A percentile compares a stretch with the other conserved stretches of the same genome.
These are phyloP conservation scores for Skeletonema marinoi DNA, from an alignment of 108 stramenopile genomes.

Conservation along the genomic window DNA sequence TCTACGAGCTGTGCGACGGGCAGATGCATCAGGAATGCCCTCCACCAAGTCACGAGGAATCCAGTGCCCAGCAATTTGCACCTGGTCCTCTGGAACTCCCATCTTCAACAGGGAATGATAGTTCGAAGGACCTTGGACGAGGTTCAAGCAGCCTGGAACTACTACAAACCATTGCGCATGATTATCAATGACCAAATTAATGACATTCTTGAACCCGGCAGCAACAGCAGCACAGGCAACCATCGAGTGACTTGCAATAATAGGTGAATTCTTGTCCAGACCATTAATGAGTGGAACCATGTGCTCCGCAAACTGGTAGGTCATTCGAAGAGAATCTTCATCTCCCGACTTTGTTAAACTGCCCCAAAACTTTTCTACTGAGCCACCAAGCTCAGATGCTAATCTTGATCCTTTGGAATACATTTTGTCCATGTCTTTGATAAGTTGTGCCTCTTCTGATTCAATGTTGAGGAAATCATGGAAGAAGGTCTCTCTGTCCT, in stretches of 20 bases:
- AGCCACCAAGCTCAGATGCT: conserved; percentile 84
- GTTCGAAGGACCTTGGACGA: conserved; percentile 90
- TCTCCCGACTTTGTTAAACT: conserved; percentile 78
- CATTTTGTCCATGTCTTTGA: conserved; percentile 76
- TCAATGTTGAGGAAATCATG: conserved; percentile 93
- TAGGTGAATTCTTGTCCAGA: conserved; percentile 82
- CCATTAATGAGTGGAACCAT: conserved; percentile 75
- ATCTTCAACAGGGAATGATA: conserved; percentile 82
- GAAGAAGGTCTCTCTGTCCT: conserved; percentile 62
- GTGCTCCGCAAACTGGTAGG: conserved; percentile 79
- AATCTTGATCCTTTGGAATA: conserved; percentile 82
- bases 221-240: conserved; percentile 85
- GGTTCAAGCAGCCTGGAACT: conserved; percentile 85
- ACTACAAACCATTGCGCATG: conserved; percentile 91
- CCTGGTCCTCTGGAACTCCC: conserved; percentile 67
- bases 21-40: conserved; percentile 70
- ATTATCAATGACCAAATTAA: conserved; percentile 93
- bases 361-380: conserved; percentile 84
- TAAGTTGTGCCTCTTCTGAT: conserved; percentile 80
- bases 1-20: conserved; percentile 65
- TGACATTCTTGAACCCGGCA: conserved; percentile 88
- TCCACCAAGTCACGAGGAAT: conserved; percentile 82
- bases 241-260: conserved; percentile 89
- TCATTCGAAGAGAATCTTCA: conserved; percentile 85
- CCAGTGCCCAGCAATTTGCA: conserved; percentile 85